These are phyloP conservation scores for Eucommia ulmoides DNA, from an alignment of 257 asterid species.

Conservation along the genomic window DNA sequence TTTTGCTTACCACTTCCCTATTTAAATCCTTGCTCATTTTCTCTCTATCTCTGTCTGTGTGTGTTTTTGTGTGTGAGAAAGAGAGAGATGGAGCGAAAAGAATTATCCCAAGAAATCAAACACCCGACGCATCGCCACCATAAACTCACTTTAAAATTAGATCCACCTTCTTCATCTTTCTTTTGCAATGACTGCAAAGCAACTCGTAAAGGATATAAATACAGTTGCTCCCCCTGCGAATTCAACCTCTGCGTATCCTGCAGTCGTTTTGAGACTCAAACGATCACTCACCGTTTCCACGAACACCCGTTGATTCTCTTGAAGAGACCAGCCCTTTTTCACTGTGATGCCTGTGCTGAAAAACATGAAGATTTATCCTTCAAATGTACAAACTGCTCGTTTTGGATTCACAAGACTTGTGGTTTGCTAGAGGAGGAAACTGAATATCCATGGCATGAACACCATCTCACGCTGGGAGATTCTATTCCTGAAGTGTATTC, in stretches of 20 bases:
- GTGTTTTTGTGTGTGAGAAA: too few species aligned
- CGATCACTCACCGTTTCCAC: too few species aligned
- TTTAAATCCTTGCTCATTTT: too few species aligned
- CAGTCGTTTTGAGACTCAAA: background rate
- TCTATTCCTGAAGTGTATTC: background rate
- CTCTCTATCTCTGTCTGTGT: too few species aligned
- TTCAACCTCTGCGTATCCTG: constrained; percentile 1
- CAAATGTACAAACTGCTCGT: background rate
- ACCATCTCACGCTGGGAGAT: constrained; percentile 6
- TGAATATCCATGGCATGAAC: background rate
- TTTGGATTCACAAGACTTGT: constrained; percentile 10
- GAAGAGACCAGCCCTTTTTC: background rate
- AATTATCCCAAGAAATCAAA: background rate
- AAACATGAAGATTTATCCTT: constrained; percentile 1
- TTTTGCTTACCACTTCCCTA: too few species aligned
- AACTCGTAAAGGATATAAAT: background rate
- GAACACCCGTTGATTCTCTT: background rate
- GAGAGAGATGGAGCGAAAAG: background rate
- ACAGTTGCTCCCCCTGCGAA: constrained; percentile 4
- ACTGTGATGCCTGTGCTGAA: constrained; percentile 8
- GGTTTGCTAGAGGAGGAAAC: background rate
- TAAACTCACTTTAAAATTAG: background rate
- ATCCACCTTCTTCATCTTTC: background rate
- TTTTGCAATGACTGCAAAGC: background rate
- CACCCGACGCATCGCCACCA: background rate